Conservation (phyloP, 2,329 filamentous ascomycete genomes). For the Diplodia intermedia region DNA sequence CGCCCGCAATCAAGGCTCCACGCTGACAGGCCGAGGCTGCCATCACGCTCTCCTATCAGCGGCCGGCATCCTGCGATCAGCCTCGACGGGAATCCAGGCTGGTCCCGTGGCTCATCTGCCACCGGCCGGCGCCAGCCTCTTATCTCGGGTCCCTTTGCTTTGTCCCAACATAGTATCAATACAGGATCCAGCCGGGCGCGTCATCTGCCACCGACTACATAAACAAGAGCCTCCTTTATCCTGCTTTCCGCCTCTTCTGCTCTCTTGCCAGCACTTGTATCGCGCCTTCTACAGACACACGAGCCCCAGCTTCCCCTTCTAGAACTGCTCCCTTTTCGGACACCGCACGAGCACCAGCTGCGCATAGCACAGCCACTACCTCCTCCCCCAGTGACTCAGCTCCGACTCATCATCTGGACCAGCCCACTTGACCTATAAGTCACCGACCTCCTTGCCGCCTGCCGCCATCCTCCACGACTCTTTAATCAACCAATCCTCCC, state of each 20-base stretch:
- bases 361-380: slow-evolving; percentile 31
- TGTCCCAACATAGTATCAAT: slow-evolving; percentile 27
- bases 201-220: slow-evolving; percentile 29
- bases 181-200: slow-evolving; percentile 16
- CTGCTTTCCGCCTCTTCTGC: not conserved
- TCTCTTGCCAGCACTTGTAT: not conserved
- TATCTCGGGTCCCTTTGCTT: slow-evolving; percentile 28
- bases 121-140: slow-evolving; percentile 21
- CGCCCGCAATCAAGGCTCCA: slow-evolving; percentile 18
- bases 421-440: slow-evolving; percentile 31
- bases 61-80: slow-evolving; percentile 10
- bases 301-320: slow-evolving; percentile 14
- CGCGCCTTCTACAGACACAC: slow-evolving; percentile 17
- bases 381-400: slow-evolving; percentile 32
- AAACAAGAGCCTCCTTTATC: slow-evolving; percentile 33
- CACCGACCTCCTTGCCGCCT: slow-evolving; percentile 22
- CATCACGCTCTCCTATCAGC: slow-evolving; percentile 31
- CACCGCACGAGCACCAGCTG: slow-evolving; percentile 29
- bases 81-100: slow-evolving; percentile 9
- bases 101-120: slow-evolving; percentile 32
- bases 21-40: slow-evolving; percentile 23
- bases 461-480: slow-evolving; percentile 23
- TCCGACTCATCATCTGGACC: slow-evolving; percentile 32
- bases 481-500: slow-evolving; percentile 8
- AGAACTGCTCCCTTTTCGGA: slow-evolving; percentile 25